These are phyloP conservation scores for Ostreobium quekettii DNA, from an alignment of 139 green algal species.

Conservation along the genomic window DNA sequence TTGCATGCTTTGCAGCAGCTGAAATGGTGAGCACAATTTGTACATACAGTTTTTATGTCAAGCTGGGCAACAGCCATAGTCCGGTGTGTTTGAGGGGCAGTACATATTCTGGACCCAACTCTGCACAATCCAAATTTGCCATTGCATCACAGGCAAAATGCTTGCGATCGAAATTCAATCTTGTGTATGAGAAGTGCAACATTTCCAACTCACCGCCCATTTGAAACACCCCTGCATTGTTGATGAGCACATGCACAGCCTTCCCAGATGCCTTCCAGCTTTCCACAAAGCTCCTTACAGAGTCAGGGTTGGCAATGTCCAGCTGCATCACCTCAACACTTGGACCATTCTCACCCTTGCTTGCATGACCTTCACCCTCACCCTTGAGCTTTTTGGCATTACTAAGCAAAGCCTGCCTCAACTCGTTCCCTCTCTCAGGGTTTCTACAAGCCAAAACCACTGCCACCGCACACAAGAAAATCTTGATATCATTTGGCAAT, in stretches of 20 bases:
- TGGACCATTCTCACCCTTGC: neutral
- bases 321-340: slow-evolving; percentile 51
- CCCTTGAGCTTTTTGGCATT: neutral
- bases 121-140: too few relatives aligned
- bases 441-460: slow-evolving; percentile 23
- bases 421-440: slow-evolving; percentile 14
- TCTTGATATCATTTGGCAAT: too few relatives aligned
- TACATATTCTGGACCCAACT: too few relatives aligned
- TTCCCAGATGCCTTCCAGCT: slow-evolving; percentile 38
- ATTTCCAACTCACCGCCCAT: slow-evolving; percentile 43
- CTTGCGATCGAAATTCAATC: too few relatives aligned
- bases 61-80: too few relatives aligned
- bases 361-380: neutral
- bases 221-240: slow-evolving; percentile 81
- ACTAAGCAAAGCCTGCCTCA: slow-evolving; percentile 1
- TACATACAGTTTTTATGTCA: too few relatives aligned
- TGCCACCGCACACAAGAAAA: slow-evolving; percentile 1
- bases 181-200: too few relatives aligned
- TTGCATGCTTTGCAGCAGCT: too few relatives aligned
- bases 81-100: too few relatives aligned
- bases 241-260: slow-evolving; percentile 75
- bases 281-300: slow-evolving; percentile 54
- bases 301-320: slow-evolving; percentile 66
- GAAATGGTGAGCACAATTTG: too few relatives aligned
- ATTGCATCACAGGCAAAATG: too few relatives aligned